Base-by-base conservation (phyloP, 768 basidiomycete genomes). In the Boletus patriciae region DNA sequence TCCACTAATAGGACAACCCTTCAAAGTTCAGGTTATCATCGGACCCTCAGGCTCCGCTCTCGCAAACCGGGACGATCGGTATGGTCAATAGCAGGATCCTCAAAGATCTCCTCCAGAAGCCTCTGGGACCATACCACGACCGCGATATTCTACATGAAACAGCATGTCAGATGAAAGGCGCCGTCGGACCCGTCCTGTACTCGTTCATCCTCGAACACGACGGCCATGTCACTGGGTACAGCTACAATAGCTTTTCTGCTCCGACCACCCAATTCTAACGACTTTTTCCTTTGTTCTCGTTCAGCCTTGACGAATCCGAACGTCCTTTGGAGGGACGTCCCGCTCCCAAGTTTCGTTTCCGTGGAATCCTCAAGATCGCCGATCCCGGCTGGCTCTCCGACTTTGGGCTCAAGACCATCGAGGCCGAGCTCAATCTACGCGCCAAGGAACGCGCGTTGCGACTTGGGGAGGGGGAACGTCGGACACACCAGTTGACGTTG, bases 221-320 rank as follows among this genome's bases (percentile, higher is more conserved):
- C 6, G 71, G 65, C 7, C 54, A 15, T 21, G 52, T 74, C 46
- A 62, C 38, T 2, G 71, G 71, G 71, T 72, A 66, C 33, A 31
- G 21, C 42, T n/a, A 18, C 33, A n/a, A 25, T 13, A 43, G 10
- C 41, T 21, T 44, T 43, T 33, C 45, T 29, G 16, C 11, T 16
- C n/a, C 11, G 18, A 45, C 25, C 25, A 10, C 33, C 36, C 46
- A 8, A 0, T 34, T 29, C 54, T 59, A 12, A 71, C 48, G 2
- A 21, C 27, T 1, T 25, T 23, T 12, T 25, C 2, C 4, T 3
- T 33, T 8, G n/a, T 46, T 23, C 16, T 46, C 6, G 13, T 55
- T 23, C 41, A 83, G 82, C 15, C 75, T 83, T 11, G 81, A 83
- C 61, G 74, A 78, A 36, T 76, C 80, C 6, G 82, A 83, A 57